Base-by-base conservation (phyloP, 495 filamentous ascomycete species). In the Aspergillus ostianus region DNA sequence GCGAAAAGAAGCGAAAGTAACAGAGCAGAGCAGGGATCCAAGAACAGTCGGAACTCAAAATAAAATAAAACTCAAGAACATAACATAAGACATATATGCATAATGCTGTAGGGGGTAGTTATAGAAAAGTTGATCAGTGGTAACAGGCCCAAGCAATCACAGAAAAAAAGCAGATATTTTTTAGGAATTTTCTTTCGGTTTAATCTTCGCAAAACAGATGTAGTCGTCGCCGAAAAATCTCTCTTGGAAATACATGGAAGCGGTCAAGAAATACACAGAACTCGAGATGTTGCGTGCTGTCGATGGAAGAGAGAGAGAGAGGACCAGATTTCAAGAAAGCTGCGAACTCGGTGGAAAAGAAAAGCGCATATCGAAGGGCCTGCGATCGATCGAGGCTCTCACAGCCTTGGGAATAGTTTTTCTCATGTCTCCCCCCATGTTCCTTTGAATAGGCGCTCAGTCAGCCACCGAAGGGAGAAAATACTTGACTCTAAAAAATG, bases 311-410 rank as follows among this genome's bases (percentile, higher is more conserved):
- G 17, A 26, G 15, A 27, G 49, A 26, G 17, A 26, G 17, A 6
- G 23, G 19, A 32, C 17, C 23, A 29, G 17, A 26, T n/a, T 23
- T 27, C 20, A 3, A 1, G 8, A 26, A 26, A 12, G 50, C 15
- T 49, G 47, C 50, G 20, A 6, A 52, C 50, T 52, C 50, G 50
- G 27, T 49, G 17, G n/a, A 49, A 49, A 49, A 49, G 3, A 21
- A 49, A 49, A 49, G 47, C 18, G 7, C 18, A 49, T 20, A 49
- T 20, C 18, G 47, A 21, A 49, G 23, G 18, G 18, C 18, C 13
- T 10, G 47, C 23, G 36, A 41, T 41, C 36, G 36, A 41, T 41
- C 36, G 36, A 41, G 15, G 13, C 13, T 17, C 36, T 12, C 36
- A 41, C 29, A 17, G 36, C 36, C 36, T 41, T 41, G 36, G 15